phyloP scores from a whole-genome alignment of 345 rosid genomes.

The Brassica nigra region DNA sequence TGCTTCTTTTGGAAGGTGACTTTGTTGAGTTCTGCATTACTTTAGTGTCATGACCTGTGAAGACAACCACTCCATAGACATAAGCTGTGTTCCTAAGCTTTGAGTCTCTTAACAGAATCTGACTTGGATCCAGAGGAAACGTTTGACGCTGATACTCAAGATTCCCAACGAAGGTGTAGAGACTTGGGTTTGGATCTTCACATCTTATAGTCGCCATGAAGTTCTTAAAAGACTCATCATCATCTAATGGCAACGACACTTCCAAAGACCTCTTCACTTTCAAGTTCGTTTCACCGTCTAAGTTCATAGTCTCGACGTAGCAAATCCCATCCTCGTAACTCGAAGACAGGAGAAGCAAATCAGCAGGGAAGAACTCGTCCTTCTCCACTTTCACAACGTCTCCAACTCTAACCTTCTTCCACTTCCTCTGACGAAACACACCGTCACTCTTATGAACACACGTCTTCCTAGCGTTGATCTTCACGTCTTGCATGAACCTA shows the following conservation, averaged over 20 bases:
- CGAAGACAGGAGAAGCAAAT: constrained; percentile 81
- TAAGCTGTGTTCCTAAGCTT: constrained; percentile 87
- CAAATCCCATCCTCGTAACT: constrained; percentile 95
- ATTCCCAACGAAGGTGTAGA: constrained; percentile 87
- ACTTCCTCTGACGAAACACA: constrained; percentile 54
- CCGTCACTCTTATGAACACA: constrained; percentile 63
- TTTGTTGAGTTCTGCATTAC: constrained; percentile 91
- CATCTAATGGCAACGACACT: constrained; percentile 62
- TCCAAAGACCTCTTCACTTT: constrained; percentile 86
- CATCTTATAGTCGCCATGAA: constrained; percentile 69
- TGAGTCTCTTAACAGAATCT: constrained; percentile 95
- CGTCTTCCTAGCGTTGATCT: constrained; percentile 73
- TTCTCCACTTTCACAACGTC: constrained; percentile 87
- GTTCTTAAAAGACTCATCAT: constrained; percentile 62
- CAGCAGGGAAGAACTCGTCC: constrained; percentile 93
- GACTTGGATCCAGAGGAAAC: constrained; percentile 77
- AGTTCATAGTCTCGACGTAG: constrained; percentile 98
- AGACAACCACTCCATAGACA: constrained; percentile 77
- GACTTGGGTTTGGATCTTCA: constrained; percentile 93
- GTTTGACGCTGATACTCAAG: constrained; percentile 64
- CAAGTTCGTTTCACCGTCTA: constrained; percentile 96
- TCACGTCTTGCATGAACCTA: constrained; percentile 88
- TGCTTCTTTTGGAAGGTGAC: constrained; percentile 91
- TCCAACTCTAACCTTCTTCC: constrained; percentile 82
- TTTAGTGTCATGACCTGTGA: constrained; percentile 92